phyloP scores from a whole-genome alignment of 352 stramenopile species.

The Phytophthora niederhauseri region DNA sequence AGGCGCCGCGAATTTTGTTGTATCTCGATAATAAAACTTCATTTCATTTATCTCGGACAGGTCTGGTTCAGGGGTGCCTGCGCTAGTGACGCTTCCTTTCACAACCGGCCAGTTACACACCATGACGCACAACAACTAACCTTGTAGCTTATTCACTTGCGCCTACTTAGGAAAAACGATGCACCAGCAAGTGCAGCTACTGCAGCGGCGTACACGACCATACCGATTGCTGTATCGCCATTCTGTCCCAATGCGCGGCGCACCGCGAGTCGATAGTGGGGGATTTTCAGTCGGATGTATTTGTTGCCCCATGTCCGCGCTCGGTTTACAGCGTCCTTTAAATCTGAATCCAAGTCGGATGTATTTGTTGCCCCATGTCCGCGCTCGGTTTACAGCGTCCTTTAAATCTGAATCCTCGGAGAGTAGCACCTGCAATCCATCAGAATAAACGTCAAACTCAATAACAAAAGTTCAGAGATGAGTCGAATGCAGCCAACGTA shows the following conservation, averaged over 20 bases:
- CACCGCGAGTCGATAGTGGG: conserved; percentile 51
- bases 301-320: conserved; percentile 85
- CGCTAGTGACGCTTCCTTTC: neutral
- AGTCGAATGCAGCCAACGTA: conserved; percentile 37
- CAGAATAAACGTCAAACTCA: conserved; percentile 5
- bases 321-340: conserved; percentile 80
- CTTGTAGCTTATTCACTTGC: conserved; percentile 39
- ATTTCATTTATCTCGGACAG: conserved; percentile 13
- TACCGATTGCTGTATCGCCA: conserved; percentile 62
- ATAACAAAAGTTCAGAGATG: conserved; percentile 3
- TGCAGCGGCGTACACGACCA: conserved; percentile 82
- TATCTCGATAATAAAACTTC: conserved; percentile 30
- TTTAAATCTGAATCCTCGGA: conserved; percentile 85
- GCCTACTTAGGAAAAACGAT: conserved; percentile 80
- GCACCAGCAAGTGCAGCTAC: conserved; percentile 77
- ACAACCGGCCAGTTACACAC: neutral
- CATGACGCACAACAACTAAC: conserved; percentile 11
- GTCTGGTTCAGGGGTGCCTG: neutral
- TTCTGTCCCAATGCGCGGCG: conserved; percentile 49
- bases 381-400: conserved; percentile 75
- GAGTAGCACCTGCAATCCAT: conserved; percentile 58
- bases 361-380: conserved; percentile 86
- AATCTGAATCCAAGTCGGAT: conserved; percentile 77
- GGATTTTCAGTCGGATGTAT: conserved; percentile 81
- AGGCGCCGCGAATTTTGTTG: conserved; percentile 29